Base-by-base conservation (phyloP, 176 grass and related monocot genomes). In the Aegilops speltoides region DNA sequence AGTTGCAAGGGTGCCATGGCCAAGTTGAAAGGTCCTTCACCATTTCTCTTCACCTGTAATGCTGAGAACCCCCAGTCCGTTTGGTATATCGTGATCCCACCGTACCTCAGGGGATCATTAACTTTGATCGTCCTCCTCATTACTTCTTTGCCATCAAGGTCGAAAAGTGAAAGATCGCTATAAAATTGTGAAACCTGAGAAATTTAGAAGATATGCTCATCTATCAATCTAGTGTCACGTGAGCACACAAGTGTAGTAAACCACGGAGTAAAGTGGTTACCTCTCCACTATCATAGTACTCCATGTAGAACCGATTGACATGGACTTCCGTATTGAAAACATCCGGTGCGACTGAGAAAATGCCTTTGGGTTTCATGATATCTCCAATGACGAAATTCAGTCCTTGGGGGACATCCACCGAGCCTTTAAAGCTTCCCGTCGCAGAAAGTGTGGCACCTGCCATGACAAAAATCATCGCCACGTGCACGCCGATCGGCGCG, bases 221-320 rank as follows among this genome's bases (percentile, higher is more conserved):
- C 23, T 64, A 33, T 64, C 24, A 56, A 50, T 72, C 3, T 32
- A 28, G 36, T 28, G 36, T 63, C 15, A 64, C 20, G 41, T 50
- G 36, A 41, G 66, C 34, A 89, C 29, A 46, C 14, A 85, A 40
- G 14, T 15, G 79, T 10, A 73, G 6, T 4, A 56, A 73, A 60
- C 24, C 59, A 0, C 23, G 50, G 22, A 84, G 73, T 12, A 81
- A 69, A 79, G 33, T 8, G 19, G 66, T n/a, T 86, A 99, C 97
- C 97, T 99, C 97, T 80, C 97, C 97, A 24, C 94, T 94, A 0
- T 99, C 97, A 90, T 99, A 99, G 81, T 96, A 99, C 41, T 99
- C 89, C 92, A 99, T 96, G 78, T 94, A 99, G 88, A 99, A 99
- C 80, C 87, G 88, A 34, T 99, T 94, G 26, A 96, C 94, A 88